Evolutionary conservation across 2,329 filamentous ascomycete genomes (phyloP).

Genomic region (Colletotrichum trifolii): DNA sequence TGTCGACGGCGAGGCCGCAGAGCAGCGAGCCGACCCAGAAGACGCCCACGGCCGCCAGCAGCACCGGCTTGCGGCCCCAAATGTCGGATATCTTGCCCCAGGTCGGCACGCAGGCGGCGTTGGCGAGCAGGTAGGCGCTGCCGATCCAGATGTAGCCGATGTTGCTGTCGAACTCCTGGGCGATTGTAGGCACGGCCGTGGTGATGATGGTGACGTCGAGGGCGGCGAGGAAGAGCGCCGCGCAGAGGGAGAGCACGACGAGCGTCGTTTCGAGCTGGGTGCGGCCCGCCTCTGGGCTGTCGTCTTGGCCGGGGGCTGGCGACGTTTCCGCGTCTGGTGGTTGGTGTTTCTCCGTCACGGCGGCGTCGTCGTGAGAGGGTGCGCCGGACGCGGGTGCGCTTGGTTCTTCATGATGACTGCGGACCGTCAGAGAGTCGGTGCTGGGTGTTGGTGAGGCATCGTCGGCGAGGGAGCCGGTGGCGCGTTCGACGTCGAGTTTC

Average conservation of each 20-base stretch:
- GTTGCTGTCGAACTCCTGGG: slow-evolving; percentile 67
- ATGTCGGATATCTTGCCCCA: slow-evolving; percentile 75
- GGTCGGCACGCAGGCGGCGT: slow-evolving; percentile 74
- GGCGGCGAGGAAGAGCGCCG: slow-evolving; percentile 54
- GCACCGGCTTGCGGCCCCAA: slow-evolving; percentile 65
- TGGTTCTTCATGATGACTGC: slow-evolving; percentile 11
- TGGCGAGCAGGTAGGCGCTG: slow-evolving; percentile 76
- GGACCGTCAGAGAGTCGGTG: slow-evolving; percentile 27
- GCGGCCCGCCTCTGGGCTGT: slow-evolving; percentile 47
- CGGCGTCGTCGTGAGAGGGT: neutral
- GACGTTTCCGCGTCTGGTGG: too few relatives aligned
- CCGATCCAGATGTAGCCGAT: slow-evolving; percentile 83
- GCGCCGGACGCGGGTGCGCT: neutral
- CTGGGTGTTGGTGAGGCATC: slow-evolving; percentile 10
- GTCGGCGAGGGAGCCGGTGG: slow-evolving; percentile 19
- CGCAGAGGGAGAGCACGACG: slow-evolving; percentile 36
- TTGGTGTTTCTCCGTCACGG: neutral
- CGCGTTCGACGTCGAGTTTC: slow-evolving; percentile 28
- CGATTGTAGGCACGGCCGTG: slow-evolving; percentile 71
- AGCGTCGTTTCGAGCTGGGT: slow-evolving; percentile 50
- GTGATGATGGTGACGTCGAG: slow-evolving; percentile 69
- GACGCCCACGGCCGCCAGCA: slow-evolving; percentile 58
- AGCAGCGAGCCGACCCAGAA: slow-evolving; percentile 65
- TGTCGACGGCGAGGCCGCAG: slow-evolving; percentile 56
- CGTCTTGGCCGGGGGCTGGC: neutral